These are phyloP conservation scores for Jaltomata sinuosa DNA, from an alignment of 257 asterid species.

Conservation along the genomic window DNA sequence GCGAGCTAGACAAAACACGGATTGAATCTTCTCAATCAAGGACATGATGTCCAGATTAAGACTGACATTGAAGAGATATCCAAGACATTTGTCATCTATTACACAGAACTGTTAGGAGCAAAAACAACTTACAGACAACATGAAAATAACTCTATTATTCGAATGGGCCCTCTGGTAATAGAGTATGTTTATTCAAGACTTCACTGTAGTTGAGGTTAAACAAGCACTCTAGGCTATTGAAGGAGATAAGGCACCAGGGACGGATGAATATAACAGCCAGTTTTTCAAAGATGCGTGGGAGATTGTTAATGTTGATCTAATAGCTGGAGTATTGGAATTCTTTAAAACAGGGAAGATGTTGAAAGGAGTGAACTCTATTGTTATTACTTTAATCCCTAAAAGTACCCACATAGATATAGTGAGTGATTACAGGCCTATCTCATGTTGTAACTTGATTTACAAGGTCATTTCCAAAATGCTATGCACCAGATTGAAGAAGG, in stretches of 20 bases:
- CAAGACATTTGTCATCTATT: too few relatives aligned
- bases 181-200: accelerated
- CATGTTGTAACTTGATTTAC: neutral
- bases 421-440: neutral
- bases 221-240: neutral
- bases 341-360: neutral
- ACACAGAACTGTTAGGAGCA: too few relatives aligned
- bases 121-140: too few relatives aligned
- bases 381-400: neutral
- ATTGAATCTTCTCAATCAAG: neutral
- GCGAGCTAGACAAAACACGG: neutral
- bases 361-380: neutral
- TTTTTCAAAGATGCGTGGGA: neutral
- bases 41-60: neutral
- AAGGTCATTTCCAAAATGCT: neutral
- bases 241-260: neutral
- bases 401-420: neutral
- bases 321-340: neutral
- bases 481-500: neutral
- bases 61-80: neutral
- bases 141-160: too few relatives aligned
- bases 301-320: neutral
- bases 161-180: too few relatives aligned
- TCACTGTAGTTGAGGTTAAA: neutral
- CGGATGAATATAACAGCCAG: neutral